These are phyloP conservation scores for Kockovaella imperatae DNA, from an alignment of 768 basidiomycete species.

Conservation along the genomic window DNA sequence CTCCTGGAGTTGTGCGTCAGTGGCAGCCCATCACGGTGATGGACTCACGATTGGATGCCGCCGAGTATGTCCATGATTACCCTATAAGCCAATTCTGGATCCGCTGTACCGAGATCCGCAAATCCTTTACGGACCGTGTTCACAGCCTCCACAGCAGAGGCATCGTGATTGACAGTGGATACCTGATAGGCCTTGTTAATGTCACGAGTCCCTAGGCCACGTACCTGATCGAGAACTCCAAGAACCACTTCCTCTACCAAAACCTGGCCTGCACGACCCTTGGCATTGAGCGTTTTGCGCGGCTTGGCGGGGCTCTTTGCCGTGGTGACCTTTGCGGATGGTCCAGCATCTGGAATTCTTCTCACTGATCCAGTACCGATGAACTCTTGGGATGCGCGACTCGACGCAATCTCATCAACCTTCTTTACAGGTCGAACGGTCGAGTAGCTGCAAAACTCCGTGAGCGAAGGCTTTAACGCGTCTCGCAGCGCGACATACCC, in stretches of 20 bases:
- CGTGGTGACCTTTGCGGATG: neutral
- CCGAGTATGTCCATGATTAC: constrained; percentile 80
- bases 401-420: constrained; percentile 69
- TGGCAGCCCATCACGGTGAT: neutral
- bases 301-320: constrained; percentile 1
- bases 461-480: neutral
- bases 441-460: constrained; percentile 49
- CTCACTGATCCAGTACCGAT: constrained; percentile 55
- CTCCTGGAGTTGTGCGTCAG: constrained; percentile 54
- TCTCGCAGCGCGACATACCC: constrained; percentile 47
- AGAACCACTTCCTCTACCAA: constrained; percentile 79
- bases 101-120: constrained; percentile 69
- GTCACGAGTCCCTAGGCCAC: constrained; percentile 23
- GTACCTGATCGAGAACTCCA: constrained; percentile 66
- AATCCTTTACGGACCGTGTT: constrained; percentile 72
- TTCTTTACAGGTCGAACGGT: constrained; percentile 92
- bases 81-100: constrained; percentile 77
- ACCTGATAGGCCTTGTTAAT: constrained; percentile 16
- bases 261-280: constrained; percentile 40
- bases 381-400: constrained; percentile 69
- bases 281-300: constrained; percentile 4
- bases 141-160: constrained; percentile 21
- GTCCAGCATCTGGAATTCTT: neutral
- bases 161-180: constrained; percentile 27
- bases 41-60: constrained; percentile 77